Percentiles rank a stretch among this genome's conserved stretches.
These are phyloP conservation scores for Harringtonia lauricola DNA, from an alignment of 2,329 filamentous ascomycete genomes.

Conservation along the genomic window DNA sequence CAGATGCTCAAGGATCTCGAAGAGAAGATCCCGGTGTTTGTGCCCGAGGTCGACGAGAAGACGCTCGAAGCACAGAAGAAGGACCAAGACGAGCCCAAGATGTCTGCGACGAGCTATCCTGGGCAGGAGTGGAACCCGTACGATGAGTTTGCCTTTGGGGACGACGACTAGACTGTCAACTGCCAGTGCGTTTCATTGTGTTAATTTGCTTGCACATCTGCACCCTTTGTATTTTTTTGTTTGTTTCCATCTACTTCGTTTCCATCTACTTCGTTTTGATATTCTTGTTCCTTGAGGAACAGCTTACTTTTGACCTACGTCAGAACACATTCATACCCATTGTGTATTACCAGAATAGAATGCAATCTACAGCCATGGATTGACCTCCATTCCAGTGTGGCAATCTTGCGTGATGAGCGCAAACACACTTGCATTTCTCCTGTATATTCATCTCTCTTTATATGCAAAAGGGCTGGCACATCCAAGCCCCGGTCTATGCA, in stretches of 20 bases:
- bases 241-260: background rate
- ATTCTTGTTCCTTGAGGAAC: background rate
- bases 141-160: conserved; percentile 18
- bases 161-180: conserved; percentile 13
- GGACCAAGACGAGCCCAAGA: conserved; percentile 37
- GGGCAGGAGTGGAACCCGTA: conserved; percentile 61
- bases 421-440: background rate
- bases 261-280: background rate
- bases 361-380: too few relatives aligned
- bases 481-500: too few relatives aligned
- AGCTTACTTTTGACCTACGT: too few relatives aligned
- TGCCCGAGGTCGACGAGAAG: conserved; percentile 16
- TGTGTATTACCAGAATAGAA: too few relatives aligned
- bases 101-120: conserved; percentile 59
- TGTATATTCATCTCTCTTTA: too few relatives aligned
- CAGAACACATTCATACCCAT: too few relatives aligned
- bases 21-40: conserved; percentile 39
- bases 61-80: conserved; percentile 19
- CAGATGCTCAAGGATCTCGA: conserved; percentile 33
- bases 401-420: background rate
- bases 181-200: too few relatives aligned
- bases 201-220: background rate
- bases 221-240: background rate
- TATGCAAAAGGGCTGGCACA: too few relatives aligned
- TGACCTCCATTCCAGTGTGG: too few relatives aligned